Percentiles rank a stretch among this genome's conserved stretches.
These are phyloP conservation scores for cucumber (Cucumis sativus) DNA, from an alignment of 306 rosid species.

Conservation along the genomic window Cucumber_9930_V3 NC_026655.2:23940501-23941000, in stretches of 20 bases:
- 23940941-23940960: constrained; percentile 68
- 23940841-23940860: too few relatives aligned
- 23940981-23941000: constrained; percentile 98
- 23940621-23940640: neutral
- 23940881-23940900: constrained; percentile 83
- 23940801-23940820: too few relatives aligned
- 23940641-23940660: neutral
- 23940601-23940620: neutral
- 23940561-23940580: neutral
- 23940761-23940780: too few relatives aligned
- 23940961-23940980: constrained; percentile 52
- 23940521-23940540: neutral
- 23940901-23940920: constrained; percentile 70
- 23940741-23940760: too few relatives aligned
- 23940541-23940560: neutral
- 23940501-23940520: neutral
- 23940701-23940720: too few relatives aligned
- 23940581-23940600: neutral
- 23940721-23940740: too few relatives aligned
- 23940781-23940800: too few relatives aligned
- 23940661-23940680: neutral
- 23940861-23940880: constrained; percentile 43
- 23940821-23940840: too few relatives aligned
- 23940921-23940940: constrained; percentile 66
- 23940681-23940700: too few relatives aligned